Evolutionary conservation across 148 eudicot genomes (phyloP), one percentile per base, ranked within the genome.

Genomic region (Rhododendron ferrugineum): DNA sequence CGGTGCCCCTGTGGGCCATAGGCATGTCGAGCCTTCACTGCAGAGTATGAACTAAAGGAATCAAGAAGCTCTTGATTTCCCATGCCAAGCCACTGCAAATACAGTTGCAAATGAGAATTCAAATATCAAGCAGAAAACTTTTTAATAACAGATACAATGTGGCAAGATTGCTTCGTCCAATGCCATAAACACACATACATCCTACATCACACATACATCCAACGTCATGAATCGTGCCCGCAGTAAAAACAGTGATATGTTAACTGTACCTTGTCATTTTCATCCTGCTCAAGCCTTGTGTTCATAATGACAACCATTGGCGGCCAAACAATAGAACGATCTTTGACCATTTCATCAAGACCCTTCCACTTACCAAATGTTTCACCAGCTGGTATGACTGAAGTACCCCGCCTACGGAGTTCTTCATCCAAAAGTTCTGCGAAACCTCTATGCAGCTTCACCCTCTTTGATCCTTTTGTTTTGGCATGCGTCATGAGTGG

Each of bases 1-100:
- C 94, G 93, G 81, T 95, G 98, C 34, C 98, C 98, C 84, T 86
- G 90, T 74, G 98, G 97, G 22, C 98, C 97, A 83, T 95, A 95
- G 5, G 97, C 91, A 60, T 92, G 96, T n/a, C 93, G 90, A 6
- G 96, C 90, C 83, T 85, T 93, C 36, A 77, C 85, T 5, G 95
- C 95, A 47, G 86, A 77, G 88, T 91, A 94, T 11, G 78, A 82
- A 78, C 87, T 82, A 85, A 95, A 95, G 83, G 85, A 88, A 22
- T 90, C 93, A 1, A 94, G 92, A 64, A 95, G 96, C 89, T 95
- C 98, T 26, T 91, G 94, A 58, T 92, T 92, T 42, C 98, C 97
- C 98, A 94, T 95, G 44, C 98, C 98, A 54, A 85, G 56, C 98
- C 98, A 94, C 98, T 94, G 85, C 52, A 84, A 37, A 68, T 22